Evolutionary conservation across 2,329 filamentous ascomycete species (phyloP).

Genomic region (Trichoderma sp.): DNA sequence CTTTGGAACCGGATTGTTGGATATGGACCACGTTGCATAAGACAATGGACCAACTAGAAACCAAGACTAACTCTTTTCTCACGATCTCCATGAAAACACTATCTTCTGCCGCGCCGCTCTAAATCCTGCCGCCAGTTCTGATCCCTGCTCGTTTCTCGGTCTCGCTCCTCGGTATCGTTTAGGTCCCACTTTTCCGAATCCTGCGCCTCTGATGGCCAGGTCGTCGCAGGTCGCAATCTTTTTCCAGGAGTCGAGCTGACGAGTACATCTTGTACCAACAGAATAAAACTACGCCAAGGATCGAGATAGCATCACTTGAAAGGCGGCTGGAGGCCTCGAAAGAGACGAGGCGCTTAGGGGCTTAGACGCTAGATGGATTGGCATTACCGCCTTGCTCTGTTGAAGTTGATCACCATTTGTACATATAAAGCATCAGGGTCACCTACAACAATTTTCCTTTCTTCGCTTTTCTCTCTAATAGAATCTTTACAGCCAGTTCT

Average conservation of each 20-base stretch:
- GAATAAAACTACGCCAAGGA: neutral
- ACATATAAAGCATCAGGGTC: neutral
- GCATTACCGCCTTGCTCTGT: neutral
- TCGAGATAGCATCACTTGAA: neutral
- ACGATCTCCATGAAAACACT: neutral
- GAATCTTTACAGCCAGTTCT: neutral
- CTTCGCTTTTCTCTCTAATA: neutral
- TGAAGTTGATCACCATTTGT: neutral
- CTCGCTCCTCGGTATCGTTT: constrained; percentile 31
- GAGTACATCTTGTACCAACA: neutral
- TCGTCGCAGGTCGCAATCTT: neutral
- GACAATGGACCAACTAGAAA: neutral
- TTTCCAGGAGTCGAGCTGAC: neutral
- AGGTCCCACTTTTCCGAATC: constrained; percentile 6
- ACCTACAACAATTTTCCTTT: neutral
- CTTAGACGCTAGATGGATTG: neutral
- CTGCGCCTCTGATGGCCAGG: neutral
- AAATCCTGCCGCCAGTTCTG: neutral
- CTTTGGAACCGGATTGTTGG: neutral
- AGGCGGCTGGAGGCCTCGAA: constrained; percentile 2
- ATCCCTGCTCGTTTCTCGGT: neutral
- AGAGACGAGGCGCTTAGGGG: neutral
- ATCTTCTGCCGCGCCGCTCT: neutral
- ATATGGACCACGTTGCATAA: neutral
- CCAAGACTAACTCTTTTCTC: neutral